Conservation (phyloP, 1,284 basidiomycete genomes). For the Chondrostereum purpureum region DNA sequence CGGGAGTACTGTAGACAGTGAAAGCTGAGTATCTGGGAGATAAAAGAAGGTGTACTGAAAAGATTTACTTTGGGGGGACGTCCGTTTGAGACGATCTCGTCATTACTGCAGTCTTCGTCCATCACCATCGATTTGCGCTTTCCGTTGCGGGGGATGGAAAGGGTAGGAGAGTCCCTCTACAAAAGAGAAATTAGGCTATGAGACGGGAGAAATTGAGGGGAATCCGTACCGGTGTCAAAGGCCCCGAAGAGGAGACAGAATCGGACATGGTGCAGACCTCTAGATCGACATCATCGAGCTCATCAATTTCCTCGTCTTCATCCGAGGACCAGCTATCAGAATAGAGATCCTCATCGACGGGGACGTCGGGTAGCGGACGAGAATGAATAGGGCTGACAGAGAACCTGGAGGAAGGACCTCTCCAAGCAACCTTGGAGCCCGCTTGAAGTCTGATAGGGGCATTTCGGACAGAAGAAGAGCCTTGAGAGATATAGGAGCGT, state of each 20-base stretch:
- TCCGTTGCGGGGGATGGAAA: conserved; percentile 21
- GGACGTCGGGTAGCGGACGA: conserved; percentile 7
- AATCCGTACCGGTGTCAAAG: conserved; percentile 10
- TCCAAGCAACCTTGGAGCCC: not conserved
- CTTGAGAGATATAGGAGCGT: not conserved
- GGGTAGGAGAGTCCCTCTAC: conserved; percentile 12
- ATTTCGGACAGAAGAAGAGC: not conserved
- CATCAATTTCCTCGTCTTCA: not conserved
- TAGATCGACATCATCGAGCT: not conserved
- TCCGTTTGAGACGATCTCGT: conserved; percentile 21
- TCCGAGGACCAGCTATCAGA: not conserved
- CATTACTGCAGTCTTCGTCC: conserved; percentile 10
- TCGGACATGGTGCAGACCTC: not conserved
- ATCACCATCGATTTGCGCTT: conserved; percentile 28
- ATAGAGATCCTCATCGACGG: conserved; percentile 4
- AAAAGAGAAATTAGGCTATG: conserved; percentile 3
- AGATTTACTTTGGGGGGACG: conserved; percentile 27
- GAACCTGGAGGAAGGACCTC: not conserved
- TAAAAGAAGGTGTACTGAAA: not conserved
- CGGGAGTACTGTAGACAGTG: conserved; percentile 19
- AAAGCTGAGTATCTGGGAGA: conserved; percentile 3
- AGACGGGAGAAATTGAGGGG: not conserved
- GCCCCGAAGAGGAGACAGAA: conserved; percentile 8
- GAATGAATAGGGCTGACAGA: not conserved
- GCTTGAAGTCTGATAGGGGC: not conserved